Percentiles rank a stretch among this genome's conserved stretches.
Evolutionary conservation across 495 filamentous ascomycete genomes (phyloP).

Genomic region (Tuber umbilicatum): DNA sequence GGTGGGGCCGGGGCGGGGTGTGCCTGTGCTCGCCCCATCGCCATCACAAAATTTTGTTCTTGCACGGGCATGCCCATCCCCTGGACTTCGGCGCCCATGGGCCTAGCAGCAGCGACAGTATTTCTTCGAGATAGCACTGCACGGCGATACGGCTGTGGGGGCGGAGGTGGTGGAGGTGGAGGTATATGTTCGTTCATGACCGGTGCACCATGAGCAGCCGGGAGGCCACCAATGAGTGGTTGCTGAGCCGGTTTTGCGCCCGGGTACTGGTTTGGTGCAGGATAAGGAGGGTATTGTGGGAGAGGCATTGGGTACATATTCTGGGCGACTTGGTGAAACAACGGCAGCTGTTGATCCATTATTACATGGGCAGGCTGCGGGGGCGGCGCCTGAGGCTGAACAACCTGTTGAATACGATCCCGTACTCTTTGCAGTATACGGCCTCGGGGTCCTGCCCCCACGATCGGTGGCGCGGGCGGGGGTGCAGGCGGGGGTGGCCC

Average conservation of each 20-base stretch:
- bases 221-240: not conserved
- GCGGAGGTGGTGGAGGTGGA: not conserved
- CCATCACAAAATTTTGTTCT: not conserved
- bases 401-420: conserved; percentile 20
- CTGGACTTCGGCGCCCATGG: not conserved
- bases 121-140: not conserved
- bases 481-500: conserved; percentile 7
- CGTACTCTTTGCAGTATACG: conserved; percentile 12
- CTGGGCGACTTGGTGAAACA: not conserved
- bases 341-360: not conserved
- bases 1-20: not conserved
- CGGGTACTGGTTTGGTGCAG: not conserved
- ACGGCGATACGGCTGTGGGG: not conserved
- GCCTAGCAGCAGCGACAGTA: not conserved
- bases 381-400: conserved; percentile 3
- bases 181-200: not conserved
- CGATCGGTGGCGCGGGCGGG: not conserved
- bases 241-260: not conserved
- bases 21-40: not conserved
- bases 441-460: not conserved
- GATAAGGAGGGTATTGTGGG: not conserved
- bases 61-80: not conserved
- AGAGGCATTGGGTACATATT: not conserved
- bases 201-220: not conserved
- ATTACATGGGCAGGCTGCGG: not conserved